A percentile compares a stretch with the other conserved stretches of the same genome.
Evolutionary conservation across 179 eudicot genomes (phyloP).

Genomic region (Patellifolia procumbens): DNA sequence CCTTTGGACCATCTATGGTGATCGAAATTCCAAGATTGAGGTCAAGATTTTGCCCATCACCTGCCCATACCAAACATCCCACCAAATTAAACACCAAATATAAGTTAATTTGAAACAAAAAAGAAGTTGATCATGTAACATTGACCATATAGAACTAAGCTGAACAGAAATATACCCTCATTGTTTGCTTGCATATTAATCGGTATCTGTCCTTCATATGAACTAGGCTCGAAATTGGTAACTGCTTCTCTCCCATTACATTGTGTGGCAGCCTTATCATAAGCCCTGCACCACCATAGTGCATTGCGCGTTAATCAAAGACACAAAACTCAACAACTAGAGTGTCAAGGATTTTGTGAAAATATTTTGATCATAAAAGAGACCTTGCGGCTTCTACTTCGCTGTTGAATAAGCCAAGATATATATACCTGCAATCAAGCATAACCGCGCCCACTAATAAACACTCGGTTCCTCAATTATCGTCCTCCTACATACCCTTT

Average conservation of each 20-base stretch:
- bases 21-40: slow-evolving; percentile 45
- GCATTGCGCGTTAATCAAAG: slow-evolving; percentile 21
- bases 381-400: slow-evolving; percentile 91
- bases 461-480: slow-evolving; percentile 33
- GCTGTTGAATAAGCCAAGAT: slow-evolving; percentile 85
- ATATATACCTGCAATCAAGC: slow-evolving; percentile 80
- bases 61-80: slow-evolving; percentile 29
- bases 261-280: slow-evolving; percentile 70
- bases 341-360: neutral
- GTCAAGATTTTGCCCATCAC: slow-evolving; percentile 40
- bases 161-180: slow-evolving; percentile 39
- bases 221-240: slow-evolving; percentile 60
- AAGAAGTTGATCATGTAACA: neutral
- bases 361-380: slow-evolving; percentile 35
- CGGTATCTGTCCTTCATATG: slow-evolving; percentile 46
- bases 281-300: slow-evolving; percentile 49
- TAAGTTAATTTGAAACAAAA: neutral
- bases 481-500: slow-evolving; percentile 23
- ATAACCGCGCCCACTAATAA: slow-evolving; percentile 51
- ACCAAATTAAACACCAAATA: slow-evolving; percentile 16
- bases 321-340: neutral
- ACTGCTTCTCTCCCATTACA: slow-evolving; percentile 65
- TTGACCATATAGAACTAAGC: neutral
- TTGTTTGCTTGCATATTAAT: slow-evolving; percentile 28
- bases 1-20: slow-evolving; percentile 27